Conservation (phyloP, 495 filamentous ascomycete species). For the Lichina pygmaea region DNA sequence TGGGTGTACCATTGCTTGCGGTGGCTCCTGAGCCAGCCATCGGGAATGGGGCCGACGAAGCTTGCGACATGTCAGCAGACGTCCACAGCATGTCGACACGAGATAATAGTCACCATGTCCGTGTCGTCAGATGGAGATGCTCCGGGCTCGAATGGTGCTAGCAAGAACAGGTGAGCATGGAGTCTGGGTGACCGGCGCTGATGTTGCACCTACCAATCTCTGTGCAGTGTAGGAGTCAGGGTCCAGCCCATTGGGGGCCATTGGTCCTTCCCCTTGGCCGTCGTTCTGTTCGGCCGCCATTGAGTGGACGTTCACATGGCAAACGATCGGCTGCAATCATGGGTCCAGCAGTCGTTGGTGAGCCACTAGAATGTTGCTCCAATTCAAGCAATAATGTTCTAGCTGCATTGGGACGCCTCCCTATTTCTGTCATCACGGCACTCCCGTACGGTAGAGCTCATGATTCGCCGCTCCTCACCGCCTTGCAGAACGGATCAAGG, state of each 20-base stretch:
- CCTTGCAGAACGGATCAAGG: too few species aligned
- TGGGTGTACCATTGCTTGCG: constrained; percentile 34
- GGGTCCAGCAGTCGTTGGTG: neutral
- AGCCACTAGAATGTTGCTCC: too few species aligned
- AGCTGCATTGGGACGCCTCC: too few species aligned
- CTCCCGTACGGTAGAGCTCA: too few species aligned
- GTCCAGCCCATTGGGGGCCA: constrained; percentile 5
- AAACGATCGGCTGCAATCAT: neutral
- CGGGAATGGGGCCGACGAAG: constrained; percentile 43
- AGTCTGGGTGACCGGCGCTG: neutral
- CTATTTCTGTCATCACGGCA: too few species aligned
- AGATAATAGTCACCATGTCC: constrained; percentile 13
- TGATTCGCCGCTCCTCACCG: too few species aligned
- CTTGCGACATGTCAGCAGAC: constrained; percentile 2
- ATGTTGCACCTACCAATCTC: constrained; percentile 19
- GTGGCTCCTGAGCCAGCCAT: constrained; percentile 39
- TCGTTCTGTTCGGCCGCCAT: too few species aligned
- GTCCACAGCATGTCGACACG: neutral
- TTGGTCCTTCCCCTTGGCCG: too few species aligned
- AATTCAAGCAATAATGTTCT: too few species aligned
- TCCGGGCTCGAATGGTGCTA: constrained; percentile 34
- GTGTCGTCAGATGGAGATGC: constrained; percentile 33
- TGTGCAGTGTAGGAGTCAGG: constrained; percentile 24
- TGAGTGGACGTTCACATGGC: neutral
- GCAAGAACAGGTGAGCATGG: neutral